Conservation (phyloP, 495 filamentous ascomycete species). For the Usnea hakonensis region DNA sequence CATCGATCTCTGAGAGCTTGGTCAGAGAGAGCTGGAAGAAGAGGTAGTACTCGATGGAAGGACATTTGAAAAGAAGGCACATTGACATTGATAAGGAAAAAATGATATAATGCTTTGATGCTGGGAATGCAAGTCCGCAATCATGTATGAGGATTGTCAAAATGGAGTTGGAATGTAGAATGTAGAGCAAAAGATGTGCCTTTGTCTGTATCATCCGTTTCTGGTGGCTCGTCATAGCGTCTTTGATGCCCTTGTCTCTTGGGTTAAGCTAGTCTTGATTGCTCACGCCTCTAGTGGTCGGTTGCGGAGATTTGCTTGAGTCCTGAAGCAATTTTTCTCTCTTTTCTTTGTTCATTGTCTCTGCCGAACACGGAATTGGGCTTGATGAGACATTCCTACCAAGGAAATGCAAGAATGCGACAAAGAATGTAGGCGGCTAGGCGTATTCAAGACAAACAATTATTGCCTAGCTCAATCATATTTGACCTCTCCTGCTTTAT, state of each 20-base stretch:
- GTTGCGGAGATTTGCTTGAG: constrained; percentile 16
- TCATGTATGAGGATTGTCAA: constrained; percentile 21
- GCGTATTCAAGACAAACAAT: constrained; percentile 3
- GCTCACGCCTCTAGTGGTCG: constrained; percentile 12
- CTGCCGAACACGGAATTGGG: constrained; percentile 21
- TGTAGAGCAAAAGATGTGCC: constrained; percentile 18
- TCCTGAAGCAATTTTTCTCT: constrained; percentile 9
- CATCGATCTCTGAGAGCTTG: constrained; percentile 31
- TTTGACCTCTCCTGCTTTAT: background rate
- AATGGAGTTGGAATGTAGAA: constrained; percentile 16
- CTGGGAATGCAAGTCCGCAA: constrained; percentile 18
- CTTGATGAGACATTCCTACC: constrained; percentile 23
- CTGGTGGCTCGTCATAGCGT: constrained; percentile 13
- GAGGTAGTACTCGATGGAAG: constrained; percentile 50
- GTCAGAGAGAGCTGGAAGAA: constrained; percentile 41
- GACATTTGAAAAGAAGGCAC: constrained; percentile 40
- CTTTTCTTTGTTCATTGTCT: constrained; percentile 29
- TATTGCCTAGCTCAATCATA: constrained; percentile 3
- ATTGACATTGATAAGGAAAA: constrained; percentile 22
- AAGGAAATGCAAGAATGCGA: constrained; percentile 24
- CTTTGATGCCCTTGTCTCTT: constrained; percentile 13
- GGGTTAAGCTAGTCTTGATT: constrained; percentile 13
- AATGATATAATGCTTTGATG: constrained; percentile 21
- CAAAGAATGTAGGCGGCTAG: constrained; percentile 21
- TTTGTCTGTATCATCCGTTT: constrained; percentile 20